Evolutionary conservation across 2,329 filamentous ascomycete species (phyloP).

Genomic region (Colletotrichum sp.): DNA sequence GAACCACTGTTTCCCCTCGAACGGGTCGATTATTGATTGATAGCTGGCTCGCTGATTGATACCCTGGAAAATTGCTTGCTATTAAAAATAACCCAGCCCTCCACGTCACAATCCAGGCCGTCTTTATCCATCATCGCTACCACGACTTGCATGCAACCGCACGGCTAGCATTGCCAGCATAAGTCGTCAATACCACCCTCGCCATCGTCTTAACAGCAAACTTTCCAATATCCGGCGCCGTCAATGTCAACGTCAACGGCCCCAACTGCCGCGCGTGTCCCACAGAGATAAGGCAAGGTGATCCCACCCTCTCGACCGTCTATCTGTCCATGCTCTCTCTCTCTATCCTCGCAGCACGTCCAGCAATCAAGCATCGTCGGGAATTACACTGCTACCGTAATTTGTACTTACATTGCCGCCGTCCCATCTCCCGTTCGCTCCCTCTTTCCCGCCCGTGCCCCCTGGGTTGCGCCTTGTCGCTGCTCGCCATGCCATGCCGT

Average conservation of each 20-base stretch:
- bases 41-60: neutral
- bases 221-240: neutral
- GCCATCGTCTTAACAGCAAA: neutral
- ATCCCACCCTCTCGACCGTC: neutral
- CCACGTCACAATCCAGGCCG: constrained; percentile 4
- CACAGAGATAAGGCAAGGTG: neutral
- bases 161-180: neutral
- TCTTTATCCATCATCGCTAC: neutral
- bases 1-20: neutral
- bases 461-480: neutral
- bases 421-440: neutral
- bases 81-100: constrained; percentile 3
- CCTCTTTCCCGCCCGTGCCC: neutral
- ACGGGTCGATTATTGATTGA: neutral
- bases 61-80: constrained; percentile 1
- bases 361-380: neutral
- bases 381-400: neutral
- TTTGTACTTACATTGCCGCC: neutral
- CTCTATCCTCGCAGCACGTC: neutral
- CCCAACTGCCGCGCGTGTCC: neutral
- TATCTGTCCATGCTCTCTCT: neutral
- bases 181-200: neutral
- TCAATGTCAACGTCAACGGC: neutral
- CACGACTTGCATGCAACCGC: neutral
- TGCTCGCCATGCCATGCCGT: neutral